Base-by-base conservation (phyloP, 805 yeast species). In the Candida pini region DNA sequence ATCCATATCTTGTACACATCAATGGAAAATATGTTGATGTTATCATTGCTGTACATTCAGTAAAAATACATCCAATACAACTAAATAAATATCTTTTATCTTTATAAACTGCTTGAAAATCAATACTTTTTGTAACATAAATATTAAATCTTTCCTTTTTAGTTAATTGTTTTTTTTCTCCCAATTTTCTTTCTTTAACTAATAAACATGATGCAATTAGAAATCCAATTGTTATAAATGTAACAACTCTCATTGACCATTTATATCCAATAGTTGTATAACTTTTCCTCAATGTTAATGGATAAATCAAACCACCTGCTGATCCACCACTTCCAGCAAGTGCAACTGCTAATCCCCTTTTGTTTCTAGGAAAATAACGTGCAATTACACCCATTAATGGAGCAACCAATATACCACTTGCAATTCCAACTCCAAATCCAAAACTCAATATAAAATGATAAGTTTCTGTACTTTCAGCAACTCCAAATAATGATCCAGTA, bases 401-500 rank as follows among this genome's bases (percentile, higher is more conserved):
- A 4, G 81, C 66, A 55, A 75, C 68, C 18, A 78, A 62, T 26
- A 79, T 53, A 3, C 81, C 81, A 30, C 69, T 65, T 0, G 82
- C 85, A 5, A 68, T 37, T 2, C 86, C 87, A 31, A 66, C 55
- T n/a, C 68, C 62, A 2, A 78, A 47, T 4, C 76, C 71, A 46
- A 78, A 75, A 17, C 78, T 63, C 16, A 80, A 49, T n/a, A 80
- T 63, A 47, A 80, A 81, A 39, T 80, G 84, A 61, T 71, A 78
- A 9, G 73, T 66, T 3, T 64, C 48, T 2, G 56, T 60, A 47
- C 80, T 67, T 41, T 62, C 66, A 10, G 80, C 81, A 19, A 74
- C 63, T 2, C 76, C 78, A 51, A 76, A 48, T 0, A 63, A 33
- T 0, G 76, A 54, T 2, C 81, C 75, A 7, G 56, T 36, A 7